Base-by-base conservation (phyloP, 345 rosid genomes). In the Boechera retrofracta region DNA sequence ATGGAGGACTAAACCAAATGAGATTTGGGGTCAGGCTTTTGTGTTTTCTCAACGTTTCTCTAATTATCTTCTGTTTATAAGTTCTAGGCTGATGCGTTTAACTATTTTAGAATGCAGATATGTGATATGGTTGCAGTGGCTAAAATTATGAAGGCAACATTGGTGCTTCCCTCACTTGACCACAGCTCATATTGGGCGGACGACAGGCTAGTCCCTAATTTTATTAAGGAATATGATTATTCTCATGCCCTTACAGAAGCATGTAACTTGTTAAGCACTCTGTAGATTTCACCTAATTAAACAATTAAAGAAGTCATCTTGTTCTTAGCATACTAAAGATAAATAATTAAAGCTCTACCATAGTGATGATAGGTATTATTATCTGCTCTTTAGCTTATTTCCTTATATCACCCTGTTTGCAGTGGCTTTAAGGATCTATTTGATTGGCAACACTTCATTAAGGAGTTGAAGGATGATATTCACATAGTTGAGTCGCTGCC, bases 1-100 rank as follows among this genome's bases (percentile, higher is more conserved):
- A 94, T 79, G 98, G 98, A 64, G 98, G 98, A 87, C 84, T 94
- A 73, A 94, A 94, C 79, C 98, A 94, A 89, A 92, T 94, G 98
- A 87, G 98, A 90, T 92, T 92, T 88, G 98, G 98, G 98, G 98
- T 94, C 89, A 65, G 94, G 86, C 83, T 86, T 51, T 86, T 84
- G 73, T 78, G 77, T 64, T 61, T 75, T 79, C 71, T 60, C 66
- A 68, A 70, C 75, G 58, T 66, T 59, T 85, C 47, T 70, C 3
- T 29, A n/a, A 15, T 56, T 70, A 2, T 41, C 28, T 64, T 64
- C 16, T 70, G 39, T 69, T 63, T 49, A 15, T 49, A 41, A 56
- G 64, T 39, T 64, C 47, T 80, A 69, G 63, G 76, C 88, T 88
- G 78, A 85, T 87, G 81, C 39, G 35, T 62, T 83, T 53, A 81